Percentiles rank a stretch among this genome's conserved stretches.
Evolutionary conservation across 139 green algal species (phyloP).

Genomic region (Eudorina sp.): DNA sequence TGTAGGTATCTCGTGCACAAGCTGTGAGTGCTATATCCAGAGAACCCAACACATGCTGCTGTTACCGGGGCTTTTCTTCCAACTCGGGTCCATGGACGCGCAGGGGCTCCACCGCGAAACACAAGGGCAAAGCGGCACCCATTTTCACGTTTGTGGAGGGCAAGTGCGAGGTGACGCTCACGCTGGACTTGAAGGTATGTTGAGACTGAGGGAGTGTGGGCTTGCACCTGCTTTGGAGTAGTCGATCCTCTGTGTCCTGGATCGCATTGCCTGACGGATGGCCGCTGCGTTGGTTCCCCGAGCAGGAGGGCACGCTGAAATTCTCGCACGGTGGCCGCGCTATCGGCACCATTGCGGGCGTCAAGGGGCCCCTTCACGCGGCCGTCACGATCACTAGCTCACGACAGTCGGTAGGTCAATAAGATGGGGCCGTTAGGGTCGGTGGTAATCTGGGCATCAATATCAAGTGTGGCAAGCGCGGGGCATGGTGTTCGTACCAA

Average conservation of each 20-base stretch:
- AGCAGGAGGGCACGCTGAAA: conserved; percentile 71
- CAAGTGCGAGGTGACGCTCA: conserved; percentile 67
- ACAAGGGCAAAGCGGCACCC: conserved; percentile 69
- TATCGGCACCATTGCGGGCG: conserved; percentile 72
- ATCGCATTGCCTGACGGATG: too few relatives aligned
- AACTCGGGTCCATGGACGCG: neutral
- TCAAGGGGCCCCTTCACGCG: conserved; percentile 70
- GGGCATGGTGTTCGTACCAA: too few relatives aligned
- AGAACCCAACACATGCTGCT: neutral
- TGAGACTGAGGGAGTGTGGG: neutral
- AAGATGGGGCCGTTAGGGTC: neutral
- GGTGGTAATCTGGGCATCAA: neutral
- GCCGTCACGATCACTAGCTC: conserved; percentile 71
- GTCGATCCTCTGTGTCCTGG: too few relatives aligned
- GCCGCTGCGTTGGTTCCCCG: neutral
- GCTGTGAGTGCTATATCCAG: neutral
- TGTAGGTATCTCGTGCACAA: too few relatives aligned
- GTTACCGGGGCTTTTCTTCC: neutral
- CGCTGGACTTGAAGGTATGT: conserved; percentile 41
- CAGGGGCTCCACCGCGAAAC: conserved; percentile 65
- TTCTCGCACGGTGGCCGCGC: conserved; percentile 64
- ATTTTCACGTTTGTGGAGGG: conserved; percentile 69
- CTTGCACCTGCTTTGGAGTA: too few relatives aligned
- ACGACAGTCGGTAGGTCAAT: conserved; percentile 56
- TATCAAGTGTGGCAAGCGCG: too few relatives aligned